These are phyloP conservation scores for Herpetospermum pedunculosum DNA, from an alignment of 306 rosid species.

Conservation along the genomic window DNA sequence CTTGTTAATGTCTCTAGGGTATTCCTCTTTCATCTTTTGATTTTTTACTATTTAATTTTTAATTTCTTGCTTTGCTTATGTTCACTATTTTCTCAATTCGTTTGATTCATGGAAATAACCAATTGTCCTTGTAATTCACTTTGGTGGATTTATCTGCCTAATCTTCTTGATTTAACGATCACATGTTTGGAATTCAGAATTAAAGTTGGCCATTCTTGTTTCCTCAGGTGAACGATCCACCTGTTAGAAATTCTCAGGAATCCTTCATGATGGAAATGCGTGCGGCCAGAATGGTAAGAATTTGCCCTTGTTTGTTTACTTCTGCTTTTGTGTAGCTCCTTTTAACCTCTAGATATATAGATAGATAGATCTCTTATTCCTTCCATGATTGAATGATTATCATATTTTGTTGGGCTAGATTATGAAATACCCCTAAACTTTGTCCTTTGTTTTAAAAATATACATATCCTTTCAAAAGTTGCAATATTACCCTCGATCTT, in stretches of 20 bases:
- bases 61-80: neutral
- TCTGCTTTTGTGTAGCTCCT: neutral
- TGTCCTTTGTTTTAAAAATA: no score
- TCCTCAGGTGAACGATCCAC: conserved; percentile 65
- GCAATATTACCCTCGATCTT: no score
- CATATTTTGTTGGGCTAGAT: no score
- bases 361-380: neutral
- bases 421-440: no score
- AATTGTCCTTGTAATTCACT: neutral
- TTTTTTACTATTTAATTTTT: neutral
- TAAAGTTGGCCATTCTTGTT: neutral
- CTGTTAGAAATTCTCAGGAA: conserved; percentile 86
- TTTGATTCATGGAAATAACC: neutral
- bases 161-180: neutral
- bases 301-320: neutral
- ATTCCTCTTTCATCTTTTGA: neutral
- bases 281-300: conserved; percentile 72
- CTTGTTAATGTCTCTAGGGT: conserved; percentile 84
- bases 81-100: neutral
- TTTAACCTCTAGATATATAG: neutral
- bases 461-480: no score
- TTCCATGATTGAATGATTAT: neutral
- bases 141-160: neutral
- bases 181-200: neutral
- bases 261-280: conserved; percentile 93